phyloP scores from a whole-genome alignment of 768 basidiomycete species.

The Cystobasidium onofrii region DNA sequence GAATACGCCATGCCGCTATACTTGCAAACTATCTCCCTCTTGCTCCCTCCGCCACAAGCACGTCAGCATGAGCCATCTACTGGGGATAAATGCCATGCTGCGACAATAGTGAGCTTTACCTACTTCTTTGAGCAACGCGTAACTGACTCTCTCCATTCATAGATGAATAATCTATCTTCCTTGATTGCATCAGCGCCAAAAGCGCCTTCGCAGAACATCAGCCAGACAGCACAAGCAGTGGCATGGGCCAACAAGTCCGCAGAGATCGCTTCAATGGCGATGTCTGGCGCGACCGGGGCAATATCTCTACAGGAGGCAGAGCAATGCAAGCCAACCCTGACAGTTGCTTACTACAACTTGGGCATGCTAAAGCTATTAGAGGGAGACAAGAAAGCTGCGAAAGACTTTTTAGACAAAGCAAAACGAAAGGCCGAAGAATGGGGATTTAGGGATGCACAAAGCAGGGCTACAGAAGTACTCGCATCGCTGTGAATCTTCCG shows the following conservation, averaged over 20 bases:
- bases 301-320: conserved; percentile 17
- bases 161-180: conserved; percentile 40
- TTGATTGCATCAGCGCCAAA: conserved; percentile 33
- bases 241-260: conserved; percentile 37
- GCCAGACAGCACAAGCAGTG: conserved; percentile 19
- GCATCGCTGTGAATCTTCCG: neutral
- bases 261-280: conserved; percentile 30
- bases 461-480: conserved; percentile 10
- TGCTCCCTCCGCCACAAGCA: conserved; percentile 28
- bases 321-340: conserved; percentile 31
- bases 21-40: conserved; percentile 36
- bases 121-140: neutral
- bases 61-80: conserved; percentile 1
- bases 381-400: conserved; percentile 19
- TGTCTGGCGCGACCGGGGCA: neutral
- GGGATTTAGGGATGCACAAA: conserved; percentile 19
- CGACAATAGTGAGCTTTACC: conserved; percentile 11
- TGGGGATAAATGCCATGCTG: conserved; percentile 34
- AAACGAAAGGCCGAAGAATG: conserved; percentile 16
- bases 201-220: conserved; percentile 26
- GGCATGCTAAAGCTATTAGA: conserved; percentile 35
- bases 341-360: conserved; percentile 35
- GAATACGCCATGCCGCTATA: conserved; percentile 39
- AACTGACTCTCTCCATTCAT: neutral
- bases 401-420: conserved; percentile 5